Percentiles rank a stretch among this genome's conserved stretches.
phyloP scores from a whole-genome alignment of 2,329 filamentous ascomycete species.

The Alternaria angustiovoidea region DNA sequence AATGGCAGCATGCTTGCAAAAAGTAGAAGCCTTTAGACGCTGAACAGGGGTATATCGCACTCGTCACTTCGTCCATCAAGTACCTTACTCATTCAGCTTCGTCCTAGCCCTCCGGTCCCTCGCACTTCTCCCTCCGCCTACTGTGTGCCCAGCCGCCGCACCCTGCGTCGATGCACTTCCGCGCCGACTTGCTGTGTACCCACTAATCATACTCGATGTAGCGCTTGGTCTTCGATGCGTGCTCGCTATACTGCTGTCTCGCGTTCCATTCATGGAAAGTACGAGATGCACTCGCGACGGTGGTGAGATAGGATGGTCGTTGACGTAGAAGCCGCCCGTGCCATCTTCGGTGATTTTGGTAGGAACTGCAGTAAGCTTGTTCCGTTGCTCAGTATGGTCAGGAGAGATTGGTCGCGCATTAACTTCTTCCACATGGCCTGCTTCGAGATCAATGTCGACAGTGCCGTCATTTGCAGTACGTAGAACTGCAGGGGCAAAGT shows the following conservation, averaged over 20 bases:
- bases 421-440: conserved; percentile 1
- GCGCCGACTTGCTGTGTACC: background rate
- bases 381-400: conserved; percentile 1
- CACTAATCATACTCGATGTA: conserved; percentile 13
- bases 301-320: conserved; percentile 20
- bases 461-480: conserved; percentile 3
- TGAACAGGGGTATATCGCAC: background rate
- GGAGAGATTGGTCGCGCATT: conserved; percentile 13
- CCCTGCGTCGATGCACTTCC: conserved; percentile 6
- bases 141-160: background rate
- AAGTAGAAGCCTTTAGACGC: too few species aligned
- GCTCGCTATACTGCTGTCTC: conserved; percentile 21
- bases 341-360: conserved; percentile 21
- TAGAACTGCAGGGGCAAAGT: conserved; percentile 23
- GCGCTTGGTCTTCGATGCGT: conserved; percentile 14
- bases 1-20: too few species aligned
- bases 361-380: background rate
- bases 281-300: conserved; percentile 22
- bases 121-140: conserved; percentile 37
- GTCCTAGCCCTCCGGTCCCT: conserved; percentile 33
- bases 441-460: conserved; percentile 22
- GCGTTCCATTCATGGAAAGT: conserved; percentile 14
- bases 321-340: conserved; percentile 26
- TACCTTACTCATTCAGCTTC: conserved; percentile 12
- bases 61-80: background rate